Evolutionary conservation across 108 stramenopile species (phyloP), one percentile per base, ranked within the genome.

Genomic region (Pseudonitzschia multistriata): DNA sequence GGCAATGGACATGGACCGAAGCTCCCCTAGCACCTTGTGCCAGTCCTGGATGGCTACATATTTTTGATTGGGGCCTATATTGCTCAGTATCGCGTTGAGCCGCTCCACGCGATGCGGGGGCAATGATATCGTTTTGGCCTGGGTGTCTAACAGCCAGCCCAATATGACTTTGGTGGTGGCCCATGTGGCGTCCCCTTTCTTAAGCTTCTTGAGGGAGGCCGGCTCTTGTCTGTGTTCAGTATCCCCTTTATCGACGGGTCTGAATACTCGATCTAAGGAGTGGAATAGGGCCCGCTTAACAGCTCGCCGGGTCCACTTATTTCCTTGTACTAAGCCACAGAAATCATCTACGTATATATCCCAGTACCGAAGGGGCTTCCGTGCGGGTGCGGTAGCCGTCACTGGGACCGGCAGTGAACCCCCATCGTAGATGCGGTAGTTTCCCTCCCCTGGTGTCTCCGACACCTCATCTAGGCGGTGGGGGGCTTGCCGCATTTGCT

Each of bases 141-240:
- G 17, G 21, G 74, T 70, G 52, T 83, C 71, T 22, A 83, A 33
- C 7, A 57, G 17, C 77, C 77, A 85, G 0, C 84, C 84, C 19
- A 78, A 42, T n/a, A 82, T 30, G 3, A 24, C 22, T 62, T 82
- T 74, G 25, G 30, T 54, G 17, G 77, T 72, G 0, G 54, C 1
- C 81, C 81, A 82, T 0, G 8, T 14, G 3, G 69, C 81, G n/a
- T 82, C 77, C 0, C 73, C 79, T 25, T 85, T 77, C 5, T 37
- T 5, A 8, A 37, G 37, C 33, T 80, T 85, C 53, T 82, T 79
- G 33, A 71, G 3, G 14, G 80, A 81, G 17, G 72, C 69, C 0
- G 80, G 80, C 50, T 85, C 84, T 24, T 72, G 66, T 7, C 77
- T 71, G 8, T 19, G 3, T 3, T 48, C 34, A 28, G 31, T 50